These are phyloP conservation scores for Neodidymelliopsis sp. DNA, from an alignment of 2,329 filamentous ascomycete species.

Conservation along the genomic window DNA sequence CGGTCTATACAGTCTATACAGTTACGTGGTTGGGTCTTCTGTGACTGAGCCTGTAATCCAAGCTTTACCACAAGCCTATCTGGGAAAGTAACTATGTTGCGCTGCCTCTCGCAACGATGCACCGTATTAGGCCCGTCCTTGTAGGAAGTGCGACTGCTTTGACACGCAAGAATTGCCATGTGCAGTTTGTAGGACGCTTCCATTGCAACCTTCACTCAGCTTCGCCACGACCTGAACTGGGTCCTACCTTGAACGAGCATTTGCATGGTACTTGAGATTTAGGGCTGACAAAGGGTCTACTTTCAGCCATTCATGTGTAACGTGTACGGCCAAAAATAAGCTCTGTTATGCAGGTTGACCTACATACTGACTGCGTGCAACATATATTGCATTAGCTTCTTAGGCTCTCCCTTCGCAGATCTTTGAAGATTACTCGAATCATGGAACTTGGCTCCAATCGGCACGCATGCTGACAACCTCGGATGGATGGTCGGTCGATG, in stretches of 20 bases:
- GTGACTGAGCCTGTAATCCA: too few relatives aligned
- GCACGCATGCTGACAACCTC: not conserved
- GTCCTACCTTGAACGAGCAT: not conserved
- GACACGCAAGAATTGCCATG: not conserved
- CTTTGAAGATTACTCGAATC: not conserved
- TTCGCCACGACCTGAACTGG: not conserved
- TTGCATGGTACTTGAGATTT: not conserved
- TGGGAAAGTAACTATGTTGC: too few relatives aligned
- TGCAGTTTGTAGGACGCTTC: conserved; percentile 1
- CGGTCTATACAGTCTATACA: too few relatives aligned
- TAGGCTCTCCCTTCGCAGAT: not conserved
- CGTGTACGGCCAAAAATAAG: conserved; percentile 10
- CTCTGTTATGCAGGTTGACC: conserved; percentile 4
- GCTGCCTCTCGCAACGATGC: too few relatives aligned
- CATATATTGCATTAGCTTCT: conserved; percentile 1
- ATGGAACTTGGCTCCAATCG: not conserved
- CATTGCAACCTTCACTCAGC: conserved; percentile 3
- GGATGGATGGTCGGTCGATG: conserved; percentile 2
- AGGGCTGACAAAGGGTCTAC: conserved; percentile 10
- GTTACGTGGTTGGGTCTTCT: too few relatives aligned
- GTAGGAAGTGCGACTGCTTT: not conserved
- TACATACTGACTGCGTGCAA: conserved; percentile 1
- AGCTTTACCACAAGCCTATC: too few relatives aligned
- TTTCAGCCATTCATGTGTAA: conserved; percentile 12
- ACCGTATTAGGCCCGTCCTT: too few relatives aligned